Percentiles rank a stretch among this genome's conserved stretches.
phyloP scores from a whole-genome alignment of 768 basidiomycete species.

The Russula brevipes region DNA sequence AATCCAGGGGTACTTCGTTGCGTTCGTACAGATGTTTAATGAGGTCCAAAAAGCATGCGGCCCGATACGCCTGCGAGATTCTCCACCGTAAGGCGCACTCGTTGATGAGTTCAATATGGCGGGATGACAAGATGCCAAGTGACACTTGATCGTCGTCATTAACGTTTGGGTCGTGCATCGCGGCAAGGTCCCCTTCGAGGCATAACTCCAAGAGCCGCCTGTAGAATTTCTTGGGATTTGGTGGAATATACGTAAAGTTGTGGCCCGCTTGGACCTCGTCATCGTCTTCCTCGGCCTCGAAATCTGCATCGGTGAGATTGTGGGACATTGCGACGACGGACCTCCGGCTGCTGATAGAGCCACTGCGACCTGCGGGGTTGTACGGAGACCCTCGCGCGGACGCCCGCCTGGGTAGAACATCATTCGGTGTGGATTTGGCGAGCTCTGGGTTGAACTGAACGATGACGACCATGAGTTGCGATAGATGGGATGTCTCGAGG shows the following conservation, averaged over 20 bases:
- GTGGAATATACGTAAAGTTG: slow-evolving; percentile 86
- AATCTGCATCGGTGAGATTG: slow-evolving; percentile 33
- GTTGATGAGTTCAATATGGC: slow-evolving; percentile 77
- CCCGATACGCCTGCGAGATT: slow-evolving; percentile 72
- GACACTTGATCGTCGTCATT: slow-evolving; percentile 95
- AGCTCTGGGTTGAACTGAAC: slow-evolving; percentile 81
- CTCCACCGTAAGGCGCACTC: slow-evolving; percentile 91
- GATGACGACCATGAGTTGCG: slow-evolving; percentile 85
- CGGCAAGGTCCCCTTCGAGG: slow-evolving; percentile 78
- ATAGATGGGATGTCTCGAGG: slow-evolving; percentile 75
- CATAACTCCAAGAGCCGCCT: slow-evolving; percentile 78
- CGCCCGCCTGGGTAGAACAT: slow-evolving; percentile 36
- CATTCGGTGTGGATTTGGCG: slow-evolving; percentile 68
- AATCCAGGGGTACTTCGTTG: slow-evolving; percentile 89
- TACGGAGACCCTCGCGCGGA: slow-evolving; percentile 51
- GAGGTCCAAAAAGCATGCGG: slow-evolving; percentile 75
- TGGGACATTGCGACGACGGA: slow-evolving; percentile 39
- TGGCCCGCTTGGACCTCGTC: slow-evolving; percentile 69
- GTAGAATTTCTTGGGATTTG: slow-evolving; percentile 82
- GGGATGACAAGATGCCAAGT: slow-evolving; percentile 75
- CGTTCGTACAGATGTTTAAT: slow-evolving; percentile 85
- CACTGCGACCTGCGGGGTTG: slow-evolving; percentile 41
- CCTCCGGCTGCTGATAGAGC: slow-evolving; percentile 62
- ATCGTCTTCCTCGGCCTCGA: slow-evolving; percentile 45
- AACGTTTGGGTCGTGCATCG: slow-evolving; percentile 86